Evolutionary conservation across 768 basidiomycete species (phyloP).

Genomic region (Floccularia luteovirens): DNA sequence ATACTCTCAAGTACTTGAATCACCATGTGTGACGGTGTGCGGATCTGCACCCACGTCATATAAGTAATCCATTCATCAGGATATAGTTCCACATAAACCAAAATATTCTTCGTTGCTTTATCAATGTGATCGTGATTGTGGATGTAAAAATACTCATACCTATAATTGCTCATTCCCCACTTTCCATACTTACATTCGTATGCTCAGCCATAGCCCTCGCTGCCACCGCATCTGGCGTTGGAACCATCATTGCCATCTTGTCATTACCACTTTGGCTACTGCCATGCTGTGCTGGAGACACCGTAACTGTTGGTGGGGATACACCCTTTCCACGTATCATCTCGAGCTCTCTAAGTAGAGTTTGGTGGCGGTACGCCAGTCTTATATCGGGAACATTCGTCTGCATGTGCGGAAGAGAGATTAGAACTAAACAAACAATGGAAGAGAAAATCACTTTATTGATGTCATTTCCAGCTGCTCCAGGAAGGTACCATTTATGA

Average conservation of each 20-base stretch:
- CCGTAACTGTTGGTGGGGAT: constrained; percentile 2
- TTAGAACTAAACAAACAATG: background rate
- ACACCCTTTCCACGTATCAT: constrained; percentile 40
- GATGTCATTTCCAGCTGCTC: constrained; percentile 92
- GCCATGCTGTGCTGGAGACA: constrained; percentile 10
- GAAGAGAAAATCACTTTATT: constrained; percentile 55
- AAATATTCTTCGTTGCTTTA: too few relatives aligned
- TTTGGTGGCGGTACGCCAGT: constrained; percentile 85
- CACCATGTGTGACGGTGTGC: too few relatives aligned
- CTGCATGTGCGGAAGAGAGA: constrained; percentile 26
- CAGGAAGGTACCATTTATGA: constrained; percentile 87
- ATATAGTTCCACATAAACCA: too few relatives aligned
- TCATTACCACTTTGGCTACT: too few relatives aligned
- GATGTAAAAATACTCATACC: too few relatives aligned
- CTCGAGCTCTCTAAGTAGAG: constrained; percentile 77
- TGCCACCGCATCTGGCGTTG: constrained; percentile 26
- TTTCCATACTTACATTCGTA: background rate
- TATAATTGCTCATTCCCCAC: too few relatives aligned
- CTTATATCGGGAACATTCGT: constrained; percentile 97
- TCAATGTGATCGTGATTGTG: too few relatives aligned
- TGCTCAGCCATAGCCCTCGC: constrained; percentile 26
- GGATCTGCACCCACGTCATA: too few relatives aligned
- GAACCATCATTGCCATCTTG: too few relatives aligned
- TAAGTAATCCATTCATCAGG: too few relatives aligned
- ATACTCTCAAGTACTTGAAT: too few relatives aligned